These are phyloP conservation scores for Lentinula raphanica DNA, from an alignment of 768 basidiomycete species.

Conservation along the genomic window DNA sequence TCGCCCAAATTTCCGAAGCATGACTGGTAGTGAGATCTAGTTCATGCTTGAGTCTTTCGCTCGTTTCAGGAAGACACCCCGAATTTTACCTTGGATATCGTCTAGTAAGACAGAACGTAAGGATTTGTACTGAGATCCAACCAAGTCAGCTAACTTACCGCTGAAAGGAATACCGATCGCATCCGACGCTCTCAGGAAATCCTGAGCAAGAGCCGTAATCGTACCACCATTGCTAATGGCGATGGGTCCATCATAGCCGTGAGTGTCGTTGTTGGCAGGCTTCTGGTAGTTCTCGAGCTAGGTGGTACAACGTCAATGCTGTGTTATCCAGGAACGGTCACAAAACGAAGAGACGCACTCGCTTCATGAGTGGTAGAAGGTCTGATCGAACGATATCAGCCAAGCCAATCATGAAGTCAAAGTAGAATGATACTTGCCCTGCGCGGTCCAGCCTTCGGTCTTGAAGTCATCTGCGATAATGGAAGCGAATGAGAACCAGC, in stretches of 20 bases:
- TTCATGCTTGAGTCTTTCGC: too few relatives aligned
- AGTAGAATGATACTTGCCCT: constrained; percentile 33
- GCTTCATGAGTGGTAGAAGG: constrained; percentile 67
- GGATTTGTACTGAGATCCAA: background rate
- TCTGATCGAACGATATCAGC: constrained; percentile 30
- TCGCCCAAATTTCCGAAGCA: constrained; percentile 69
- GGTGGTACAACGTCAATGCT: background rate
- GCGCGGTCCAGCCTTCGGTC: constrained; percentile 60
- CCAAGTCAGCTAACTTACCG: constrained; percentile 33
- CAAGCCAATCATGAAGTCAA: background rate
- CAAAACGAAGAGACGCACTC: constrained; percentile 28
- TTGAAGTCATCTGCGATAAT: constrained; percentile 71
- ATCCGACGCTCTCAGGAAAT: constrained; percentile 62
- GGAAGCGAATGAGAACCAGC: constrained; percentile 8
- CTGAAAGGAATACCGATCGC: constrained; percentile 59
- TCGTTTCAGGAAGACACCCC: too few relatives aligned
- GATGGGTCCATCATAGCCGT: constrained; percentile 72
- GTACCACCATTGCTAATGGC: constrained; percentile 68
- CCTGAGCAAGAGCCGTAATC: constrained; percentile 58
- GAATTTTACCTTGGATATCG: constrained; percentile 59
- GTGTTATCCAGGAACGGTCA: background rate
- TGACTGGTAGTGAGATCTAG: constrained; percentile 54
- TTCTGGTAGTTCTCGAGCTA: constrained; percentile 76
- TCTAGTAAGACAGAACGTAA: constrained; percentile 28
- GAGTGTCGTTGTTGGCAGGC: constrained; percentile 58